A percentile compares a stretch with the other conserved stretches of the same genome.
Conservation (phyloP, 495 filamentous ascomycete species). For the Rostrohypoxylon terebratum region DNA sequence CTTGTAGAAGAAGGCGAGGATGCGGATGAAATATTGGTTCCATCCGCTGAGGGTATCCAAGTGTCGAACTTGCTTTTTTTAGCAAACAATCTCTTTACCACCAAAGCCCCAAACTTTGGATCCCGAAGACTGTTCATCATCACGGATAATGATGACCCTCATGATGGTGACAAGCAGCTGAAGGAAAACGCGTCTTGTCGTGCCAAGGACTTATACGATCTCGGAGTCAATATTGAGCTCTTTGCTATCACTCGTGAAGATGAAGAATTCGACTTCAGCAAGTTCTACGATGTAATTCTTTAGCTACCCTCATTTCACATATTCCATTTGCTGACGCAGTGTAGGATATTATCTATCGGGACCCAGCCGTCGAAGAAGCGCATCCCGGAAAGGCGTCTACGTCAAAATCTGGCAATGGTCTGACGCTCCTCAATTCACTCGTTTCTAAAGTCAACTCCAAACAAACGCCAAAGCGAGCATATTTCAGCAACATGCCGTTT, state of each 20-base stretch:
- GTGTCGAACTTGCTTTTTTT: slow-evolving; percentile 96
- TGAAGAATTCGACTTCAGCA: slow-evolving; percentile 81
- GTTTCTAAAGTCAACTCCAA: slow-evolving; percentile 92
- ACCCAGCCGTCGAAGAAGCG: slow-evolving; percentile 73
- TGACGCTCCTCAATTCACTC: slow-evolving; percentile 82
- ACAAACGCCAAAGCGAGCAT: slow-evolving; percentile 84
- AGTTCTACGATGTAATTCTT: slow-evolving; percentile 86
- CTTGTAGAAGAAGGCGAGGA: slow-evolving; percentile 80
- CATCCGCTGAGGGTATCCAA: slow-evolving; percentile 74
- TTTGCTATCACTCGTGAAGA: slow-evolving; percentile 86
- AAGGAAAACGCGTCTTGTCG: slow-evolving; percentile 83
- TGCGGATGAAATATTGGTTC: slow-evolving; percentile 74
- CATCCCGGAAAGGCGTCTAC: slow-evolving; percentile 54
- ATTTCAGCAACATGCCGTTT: slow-evolving; percentile 85
- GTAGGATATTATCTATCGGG: slow-evolving; percentile 83
- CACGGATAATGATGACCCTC: slow-evolving; percentile 93
- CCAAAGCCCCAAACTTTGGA: slow-evolving; percentile 91
- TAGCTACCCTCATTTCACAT: slow-evolving; percentile 8
- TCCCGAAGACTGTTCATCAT: slow-evolving; percentile 94
- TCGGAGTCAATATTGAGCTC: slow-evolving; percentile 91
- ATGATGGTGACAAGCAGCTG: slow-evolving; percentile 73
- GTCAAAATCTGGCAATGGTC: slow-evolving; percentile 73
- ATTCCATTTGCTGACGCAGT: slow-evolving; percentile 34
- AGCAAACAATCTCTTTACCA: slow-evolving; percentile 96
- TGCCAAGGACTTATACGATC: slow-evolving; percentile 94